Percentiles rank a stretch among this genome's conserved stretches.
Conservation (phyloP, 345 rosid genomes). For the Hypericum androsaemum region DNA sequence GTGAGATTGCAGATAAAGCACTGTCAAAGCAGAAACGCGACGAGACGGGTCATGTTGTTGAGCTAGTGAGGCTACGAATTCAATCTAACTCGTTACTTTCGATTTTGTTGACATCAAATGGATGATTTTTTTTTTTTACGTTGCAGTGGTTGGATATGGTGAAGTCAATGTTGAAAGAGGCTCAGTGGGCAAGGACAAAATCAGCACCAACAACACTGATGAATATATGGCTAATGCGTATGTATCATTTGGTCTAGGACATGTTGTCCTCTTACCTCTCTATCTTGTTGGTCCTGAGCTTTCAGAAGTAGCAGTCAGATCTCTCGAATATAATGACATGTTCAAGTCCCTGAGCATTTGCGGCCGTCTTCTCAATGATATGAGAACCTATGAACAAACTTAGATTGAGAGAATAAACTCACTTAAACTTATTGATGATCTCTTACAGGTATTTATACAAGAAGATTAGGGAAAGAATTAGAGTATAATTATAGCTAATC, state of each 20-base stretch:
- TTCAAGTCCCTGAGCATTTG: slow-evolving; percentile 15
- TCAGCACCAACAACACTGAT: slow-evolving; percentile 38
- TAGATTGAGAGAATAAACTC: too few species aligned
- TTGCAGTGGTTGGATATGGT: slow-evolving; percentile 80
- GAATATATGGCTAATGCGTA: slow-evolving; percentile 67
- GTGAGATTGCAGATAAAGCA: slow-evolving; percentile 64
- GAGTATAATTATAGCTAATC: too few species aligned
- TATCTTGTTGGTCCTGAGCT: slow-evolving; percentile 66
- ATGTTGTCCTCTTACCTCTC: slow-evolving; percentile 66
- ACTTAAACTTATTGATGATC: too few species aligned
- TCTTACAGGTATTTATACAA: too few species aligned
- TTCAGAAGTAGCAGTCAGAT: slow-evolving; percentile 30
- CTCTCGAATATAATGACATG: slow-evolving; percentile 32
- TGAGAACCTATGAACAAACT: slow-evolving; percentile 52
- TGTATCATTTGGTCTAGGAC: slow-evolving; percentile 74
- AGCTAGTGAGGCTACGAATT: slow-evolving; percentile 37
- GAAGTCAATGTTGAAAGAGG: slow-evolving; percentile 56
- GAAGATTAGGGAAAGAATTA: too few species aligned
- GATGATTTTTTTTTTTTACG: background rate
- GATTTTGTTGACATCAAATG: background rate
- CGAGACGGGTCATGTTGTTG: slow-evolving; percentile 38
- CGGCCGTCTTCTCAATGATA: slow-evolving; percentile 53
- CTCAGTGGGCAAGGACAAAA: slow-evolving; percentile 44
- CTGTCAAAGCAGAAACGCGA: slow-evolving; percentile 48
- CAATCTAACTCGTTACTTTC: background rate